phyloP scores from a whole-genome alignment of 2,329 filamentous ascomycete species.

The Phyllosticta ampelicida region DNA sequence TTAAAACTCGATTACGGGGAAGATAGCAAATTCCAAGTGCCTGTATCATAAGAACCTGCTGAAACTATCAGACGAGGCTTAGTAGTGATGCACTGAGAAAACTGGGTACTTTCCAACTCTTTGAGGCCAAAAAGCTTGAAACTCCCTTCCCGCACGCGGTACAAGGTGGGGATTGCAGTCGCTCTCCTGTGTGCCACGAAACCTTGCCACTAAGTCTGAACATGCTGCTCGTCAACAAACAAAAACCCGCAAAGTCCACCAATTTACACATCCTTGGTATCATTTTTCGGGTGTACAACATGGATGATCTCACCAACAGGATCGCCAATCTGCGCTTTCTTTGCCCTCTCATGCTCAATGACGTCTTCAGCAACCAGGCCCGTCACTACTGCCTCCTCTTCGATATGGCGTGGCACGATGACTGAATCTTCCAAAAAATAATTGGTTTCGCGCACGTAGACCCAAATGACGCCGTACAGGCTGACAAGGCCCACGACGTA shows the following conservation, averaged over 20 bases:
- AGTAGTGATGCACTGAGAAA: too few species aligned
- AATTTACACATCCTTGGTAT: background rate
- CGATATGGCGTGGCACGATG: conserved; percentile 15
- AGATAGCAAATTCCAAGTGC: too few species aligned
- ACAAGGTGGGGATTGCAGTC: too few species aligned
- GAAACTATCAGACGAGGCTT: too few species aligned
- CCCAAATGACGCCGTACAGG: conserved; percentile 12
- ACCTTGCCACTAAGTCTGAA: background rate
- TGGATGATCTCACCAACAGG: background rate
- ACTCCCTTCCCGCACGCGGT: too few species aligned
- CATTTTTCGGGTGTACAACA: background rate
- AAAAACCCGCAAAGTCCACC: background rate
- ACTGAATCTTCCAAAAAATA: conserved; percentile 16
- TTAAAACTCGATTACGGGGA: too few species aligned
- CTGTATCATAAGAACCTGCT: too few species aligned
- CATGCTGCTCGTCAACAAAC: background rate
- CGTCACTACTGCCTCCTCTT: conserved; percentile 6
- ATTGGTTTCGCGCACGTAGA: conserved; percentile 14
- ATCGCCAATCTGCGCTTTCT: background rate
- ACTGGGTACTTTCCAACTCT: too few species aligned
- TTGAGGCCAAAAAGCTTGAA: too few species aligned
- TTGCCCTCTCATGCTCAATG: background rate
- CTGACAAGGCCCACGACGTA: conserved; percentile 13
- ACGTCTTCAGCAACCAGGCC: background rate
- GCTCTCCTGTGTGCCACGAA: too few species aligned